These are phyloP conservation scores for Geosmithia putterillii DNA, from an alignment of 2,329 filamentous ascomycete genomes.

Conservation along the genomic window DNA sequence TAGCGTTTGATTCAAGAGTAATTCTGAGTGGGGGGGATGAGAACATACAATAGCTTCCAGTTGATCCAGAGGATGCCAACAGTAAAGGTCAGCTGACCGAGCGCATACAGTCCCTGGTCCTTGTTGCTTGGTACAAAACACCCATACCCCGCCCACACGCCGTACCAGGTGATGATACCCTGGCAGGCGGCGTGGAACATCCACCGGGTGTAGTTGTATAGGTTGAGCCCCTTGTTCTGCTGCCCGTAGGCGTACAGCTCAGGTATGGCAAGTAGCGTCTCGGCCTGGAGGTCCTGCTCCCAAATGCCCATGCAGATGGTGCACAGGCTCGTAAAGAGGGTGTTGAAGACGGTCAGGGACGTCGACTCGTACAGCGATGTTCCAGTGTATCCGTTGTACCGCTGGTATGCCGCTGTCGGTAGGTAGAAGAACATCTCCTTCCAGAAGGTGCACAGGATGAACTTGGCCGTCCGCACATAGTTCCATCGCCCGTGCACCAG, in stretches of 20 bases:
- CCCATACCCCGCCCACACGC: conserved; percentile 38
- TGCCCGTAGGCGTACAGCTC: conserved; percentile 84
- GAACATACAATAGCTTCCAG: conserved; percentile 57
- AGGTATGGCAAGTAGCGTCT: conserved; percentile 81
- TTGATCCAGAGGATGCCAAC: conserved; percentile 62
- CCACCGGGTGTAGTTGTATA: conserved; percentile 63
- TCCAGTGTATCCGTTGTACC: conserved; percentile 76
- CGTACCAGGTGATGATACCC: conserved; percentile 63
- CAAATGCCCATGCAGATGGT: conserved; percentile 87
- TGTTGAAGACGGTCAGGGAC: conserved; percentile 85
- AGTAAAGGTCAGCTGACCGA: conserved; percentile 62
- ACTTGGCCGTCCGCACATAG: conserved; percentile 78
- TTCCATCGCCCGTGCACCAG: conserved; percentile 86
- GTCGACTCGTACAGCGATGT: conserved; percentile 84
- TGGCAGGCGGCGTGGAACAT: conserved; percentile 62
- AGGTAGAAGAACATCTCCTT: conserved; percentile 77
- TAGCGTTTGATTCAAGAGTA: conserved; percentile 6
- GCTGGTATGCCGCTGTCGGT: conserved; percentile 72
- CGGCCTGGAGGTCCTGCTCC: conserved; percentile 74
- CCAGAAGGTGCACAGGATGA: conserved; percentile 86
- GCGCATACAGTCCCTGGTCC: conserved; percentile 60
- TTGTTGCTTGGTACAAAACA: conserved; percentile 34
- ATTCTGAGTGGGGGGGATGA: background rate
- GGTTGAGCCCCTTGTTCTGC: conserved; percentile 58
- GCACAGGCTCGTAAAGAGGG: conserved; percentile 78